Conservation (phyloP, 805 yeast species). For the Yarrowia keelungensis region DNA sequence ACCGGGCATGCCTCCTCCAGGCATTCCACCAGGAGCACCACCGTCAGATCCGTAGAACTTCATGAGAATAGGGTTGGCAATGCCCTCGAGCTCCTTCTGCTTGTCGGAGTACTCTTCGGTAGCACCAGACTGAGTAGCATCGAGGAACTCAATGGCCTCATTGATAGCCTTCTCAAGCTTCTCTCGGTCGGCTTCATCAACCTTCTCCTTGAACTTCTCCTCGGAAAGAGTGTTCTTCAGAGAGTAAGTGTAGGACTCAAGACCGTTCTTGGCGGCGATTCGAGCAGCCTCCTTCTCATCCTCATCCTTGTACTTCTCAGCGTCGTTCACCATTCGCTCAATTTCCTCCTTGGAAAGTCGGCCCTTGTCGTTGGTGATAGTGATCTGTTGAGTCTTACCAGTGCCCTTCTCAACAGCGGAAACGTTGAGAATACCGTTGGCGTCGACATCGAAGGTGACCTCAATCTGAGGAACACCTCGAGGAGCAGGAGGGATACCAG, state of each 20-base stretch:
- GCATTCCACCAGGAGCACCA: constrained; percentile 10
- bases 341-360: constrained; percentile 16
- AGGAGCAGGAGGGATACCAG: constrained; percentile 7
- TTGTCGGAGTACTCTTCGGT: constrained; percentile 10
- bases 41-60: constrained; percentile 12
- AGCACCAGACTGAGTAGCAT: constrained; percentile 2
- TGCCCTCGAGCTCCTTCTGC: constrained; percentile 14
- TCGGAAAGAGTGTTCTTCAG: constrained; percentile 11
- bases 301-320: constrained; percentile 12
- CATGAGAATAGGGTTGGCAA: constrained; percentile 8
- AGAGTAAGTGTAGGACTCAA: constrained; percentile 8
- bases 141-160: constrained; percentile 7
- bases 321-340: constrained; percentile 15
- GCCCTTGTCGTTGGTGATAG: constrained; percentile 3
- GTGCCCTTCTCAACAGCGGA: constrained; percentile 5
- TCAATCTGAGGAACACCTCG: constrained; percentile 8
- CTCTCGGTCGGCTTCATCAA: constrained; percentile 5
- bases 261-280: constrained; percentile 11
- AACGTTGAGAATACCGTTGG: constrained; percentile 3
- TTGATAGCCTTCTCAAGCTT: constrained; percentile 9
- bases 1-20: constrained; percentile 13
- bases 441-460: constrained; percentile 2
- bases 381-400: constrained; percentile 3
- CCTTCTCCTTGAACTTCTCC: constrained; percentile 16
- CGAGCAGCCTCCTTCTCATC: constrained; percentile 17